Evolutionary conservation across 192 early-diverging fungal species (phyloP), one percentile per base, ranked within the genome.

Genomic region (Entomortierella parvispora): DNA sequence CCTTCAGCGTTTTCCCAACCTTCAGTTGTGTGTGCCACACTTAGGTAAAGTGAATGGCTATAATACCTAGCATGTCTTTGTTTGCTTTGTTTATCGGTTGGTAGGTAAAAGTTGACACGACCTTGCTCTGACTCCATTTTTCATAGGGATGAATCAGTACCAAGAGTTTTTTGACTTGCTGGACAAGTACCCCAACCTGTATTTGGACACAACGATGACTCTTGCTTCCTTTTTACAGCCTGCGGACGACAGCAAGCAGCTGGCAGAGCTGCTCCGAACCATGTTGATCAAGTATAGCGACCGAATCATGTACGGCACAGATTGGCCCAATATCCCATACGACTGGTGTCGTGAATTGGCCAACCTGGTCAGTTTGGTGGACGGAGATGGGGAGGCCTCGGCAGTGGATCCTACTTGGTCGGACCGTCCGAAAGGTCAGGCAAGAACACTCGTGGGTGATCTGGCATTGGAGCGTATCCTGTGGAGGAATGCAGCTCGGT

Each of bases 181-280:
- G 32, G 61, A 78, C 10, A 32, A 25, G 22, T 69, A 65, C 47
- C 80, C 76, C 9, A 82, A 82, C 32, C 37, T 82, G 11, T 82
- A 82, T 23, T 76, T 82, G 26, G 80, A 82, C 25, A 82, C 80
- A 0, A 82, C 80, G 9, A 79, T 81, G 71, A 62, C 62, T 23
- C 43, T 81, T 7, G 62, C 46, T 0, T 44, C 62, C 14, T 65
- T 82, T 47, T 74, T 76, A 4, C 61, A 72, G 31, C 40, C 45
- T 3, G 42, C 66, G 31, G 57, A 81, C 4, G 75, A 62, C 3
- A 33, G 63, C 48, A 62, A 71, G 32, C 55, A 55, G 2, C n/a
- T 69, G 33, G 60, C 54, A 4, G n/a, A 65, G 6, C 33, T 75
- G 46, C 29, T 66, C 0, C 44, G 58, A 20, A 61, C 51, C 15